phyloP scores from a whole-genome alignment of 257 asterid genomes.

The Apocynum venetum region DNA sequence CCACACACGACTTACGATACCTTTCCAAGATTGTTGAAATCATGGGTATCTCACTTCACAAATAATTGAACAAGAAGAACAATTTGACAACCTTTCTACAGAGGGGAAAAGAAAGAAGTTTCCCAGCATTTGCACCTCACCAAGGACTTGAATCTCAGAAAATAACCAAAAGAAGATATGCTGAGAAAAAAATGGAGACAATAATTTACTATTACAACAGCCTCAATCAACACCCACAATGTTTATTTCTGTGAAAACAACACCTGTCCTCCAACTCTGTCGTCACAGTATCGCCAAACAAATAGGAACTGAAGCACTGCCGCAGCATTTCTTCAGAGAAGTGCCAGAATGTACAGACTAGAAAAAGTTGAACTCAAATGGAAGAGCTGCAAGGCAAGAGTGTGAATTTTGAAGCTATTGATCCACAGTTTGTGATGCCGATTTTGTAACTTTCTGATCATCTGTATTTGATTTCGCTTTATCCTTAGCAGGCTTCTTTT shows the following conservation, averaged over 20 bases:
- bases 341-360: slow-evolving; percentile 42
- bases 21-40: slow-evolving; percentile 9
- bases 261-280: slow-evolving; percentile 24
- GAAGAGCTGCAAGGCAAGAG: slow-evolving; percentile 23
- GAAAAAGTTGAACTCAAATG: slow-evolving; percentile 27
- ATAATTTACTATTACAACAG: slow-evolving; percentile 27
- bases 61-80: slow-evolving; percentile 15
- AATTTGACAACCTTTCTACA: slow-evolving; percentile 18
- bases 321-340: slow-evolving; percentile 25
- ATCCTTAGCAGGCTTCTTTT: slow-evolving; percentile 48
- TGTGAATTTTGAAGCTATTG: slow-evolving; percentile 24
- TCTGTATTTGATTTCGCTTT: slow-evolving; percentile 33
- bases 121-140: slow-evolving; percentile 5
- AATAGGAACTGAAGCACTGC: slow-evolving; percentile 17
- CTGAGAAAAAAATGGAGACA: slow-evolving; percentile 13
- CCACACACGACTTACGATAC: slow-evolving; percentile 2
- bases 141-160: neutral
- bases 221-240: slow-evolving; percentile 15
- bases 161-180: neutral
- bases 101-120: neutral
- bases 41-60: slow-evolving; percentile 13
- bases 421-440: slow-evolving; percentile 26
- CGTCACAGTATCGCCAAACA: slow-evolving; percentile 21
- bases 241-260: slow-evolving; percentile 36
- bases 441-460: slow-evolving; percentile 38